These are phyloP conservation scores for Debaryomyces castellii DNA, from an alignment of 805 yeast genomes.

Conservation along the genomic window DNA sequence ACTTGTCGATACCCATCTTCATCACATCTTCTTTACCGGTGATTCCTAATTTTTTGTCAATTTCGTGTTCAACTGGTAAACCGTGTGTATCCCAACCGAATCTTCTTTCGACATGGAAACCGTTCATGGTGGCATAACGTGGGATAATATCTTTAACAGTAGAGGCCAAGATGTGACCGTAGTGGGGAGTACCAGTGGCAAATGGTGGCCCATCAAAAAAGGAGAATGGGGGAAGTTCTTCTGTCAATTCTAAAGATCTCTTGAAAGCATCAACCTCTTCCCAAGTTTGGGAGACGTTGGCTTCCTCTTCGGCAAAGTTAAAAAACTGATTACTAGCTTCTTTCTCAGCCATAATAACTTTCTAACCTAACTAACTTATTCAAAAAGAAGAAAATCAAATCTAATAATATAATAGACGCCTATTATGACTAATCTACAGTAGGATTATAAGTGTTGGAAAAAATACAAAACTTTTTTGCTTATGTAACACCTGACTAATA, in stretches of 20 bases:
- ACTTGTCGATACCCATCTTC: constrained; percentile 90
- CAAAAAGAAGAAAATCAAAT: background rate
- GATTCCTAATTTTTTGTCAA: constrained; percentile 95
- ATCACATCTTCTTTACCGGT: constrained; percentile 92
- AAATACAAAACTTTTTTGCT: background rate
- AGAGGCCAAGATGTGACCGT: constrained; percentile 95
- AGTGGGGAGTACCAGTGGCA: constrained; percentile 99
- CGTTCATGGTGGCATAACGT: constrained; percentile 96
- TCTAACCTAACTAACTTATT: background rate
- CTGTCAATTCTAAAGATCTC: constrained; percentile 74
- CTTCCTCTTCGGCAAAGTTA: constrained; percentile 89
- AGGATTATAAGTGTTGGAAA: background rate
- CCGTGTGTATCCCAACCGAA: constrained; percentile 99
- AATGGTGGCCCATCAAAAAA: constrained; percentile 99
- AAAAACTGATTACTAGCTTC: constrained; percentile 32
- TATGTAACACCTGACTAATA: constrained; percentile 1
- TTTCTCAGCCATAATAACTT: constrained; percentile 16
- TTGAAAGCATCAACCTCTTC: constrained; percentile 93
- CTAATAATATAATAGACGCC: background rate
- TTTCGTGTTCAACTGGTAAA: constrained; percentile 96
- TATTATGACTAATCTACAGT: background rate
- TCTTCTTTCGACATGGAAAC: constrained; percentile 92
- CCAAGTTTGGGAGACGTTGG: constrained; percentile 78
- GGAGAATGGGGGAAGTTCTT: constrained; percentile 84
- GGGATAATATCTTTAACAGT: constrained; percentile 98